Percentiles rank a stretch among this genome's conserved stretches.
Evolutionary conservation across 495 filamentous ascomycete species (phyloP).

Genomic region (Aspergillus carlsbadensis): DNA sequence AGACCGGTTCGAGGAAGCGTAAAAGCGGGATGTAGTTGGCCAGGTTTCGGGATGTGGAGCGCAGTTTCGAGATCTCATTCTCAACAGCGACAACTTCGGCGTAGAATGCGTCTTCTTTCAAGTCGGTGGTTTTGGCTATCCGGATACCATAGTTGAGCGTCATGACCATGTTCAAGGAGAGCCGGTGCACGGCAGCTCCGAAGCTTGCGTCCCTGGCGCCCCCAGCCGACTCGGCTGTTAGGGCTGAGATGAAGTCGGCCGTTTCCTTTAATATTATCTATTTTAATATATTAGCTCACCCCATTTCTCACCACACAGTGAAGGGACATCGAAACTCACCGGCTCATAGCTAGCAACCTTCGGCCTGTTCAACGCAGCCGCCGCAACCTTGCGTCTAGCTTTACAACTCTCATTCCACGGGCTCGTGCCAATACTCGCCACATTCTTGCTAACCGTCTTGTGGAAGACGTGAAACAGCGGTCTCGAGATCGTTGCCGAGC

Average conservation of each 20-base stretch:
- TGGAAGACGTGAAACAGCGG: background rate
- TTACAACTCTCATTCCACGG: conserved; percentile 4
- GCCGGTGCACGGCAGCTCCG: background rate
- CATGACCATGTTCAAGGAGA: background rate
- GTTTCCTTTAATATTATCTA: background rate
- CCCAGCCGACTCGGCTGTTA: background rate
- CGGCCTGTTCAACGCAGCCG: background rate
- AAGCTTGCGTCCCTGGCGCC: background rate
- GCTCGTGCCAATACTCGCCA: conserved; percentile 1
- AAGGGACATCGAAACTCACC: background rate
- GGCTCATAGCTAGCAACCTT: conserved; percentile 1
- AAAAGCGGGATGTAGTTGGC: conserved; percentile 50
- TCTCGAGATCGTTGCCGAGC: background rate
- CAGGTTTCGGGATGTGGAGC: conserved; percentile 46
- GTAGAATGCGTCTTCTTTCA: conserved; percentile 26
- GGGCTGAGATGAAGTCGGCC: background rate
- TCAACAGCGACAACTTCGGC: conserved; percentile 51
- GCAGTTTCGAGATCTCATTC: conserved; percentile 42
- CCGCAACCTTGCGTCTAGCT: background rate
- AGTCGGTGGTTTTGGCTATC: background rate
- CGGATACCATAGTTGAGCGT: conserved; percentile 4
- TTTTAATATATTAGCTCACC: too few relatives aligned
- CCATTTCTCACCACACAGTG: too few relatives aligned
- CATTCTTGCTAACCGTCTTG: conserved; percentile 1
- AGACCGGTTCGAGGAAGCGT: conserved; percentile 40